Conservation (phyloP, 768 basidiomycete genomes). For the Termitomyces sp. region DNA sequence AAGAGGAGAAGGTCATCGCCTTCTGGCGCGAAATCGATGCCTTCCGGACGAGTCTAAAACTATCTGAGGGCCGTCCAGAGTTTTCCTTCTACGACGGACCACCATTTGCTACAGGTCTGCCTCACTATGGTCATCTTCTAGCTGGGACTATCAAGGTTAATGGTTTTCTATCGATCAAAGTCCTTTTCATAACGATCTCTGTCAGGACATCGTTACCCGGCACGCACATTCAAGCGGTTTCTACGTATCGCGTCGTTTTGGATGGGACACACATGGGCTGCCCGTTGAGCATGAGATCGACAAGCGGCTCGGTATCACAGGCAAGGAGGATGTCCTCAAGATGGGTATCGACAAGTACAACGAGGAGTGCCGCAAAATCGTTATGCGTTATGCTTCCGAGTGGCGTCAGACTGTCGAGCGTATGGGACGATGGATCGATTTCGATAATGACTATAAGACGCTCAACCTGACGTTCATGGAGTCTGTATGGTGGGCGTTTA, state of each 20-base stretch:
- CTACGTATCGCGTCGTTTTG: constrained; percentile 91
- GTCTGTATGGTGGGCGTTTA: constrained; percentile 98
- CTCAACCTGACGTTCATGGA: constrained; percentile 94
- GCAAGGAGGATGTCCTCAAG: constrained; percentile 87
- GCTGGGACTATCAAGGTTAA: constrained; percentile 88
- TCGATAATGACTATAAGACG: constrained; percentile 99
- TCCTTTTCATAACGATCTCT: not conserved
- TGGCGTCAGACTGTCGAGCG: constrained; percentile 95
- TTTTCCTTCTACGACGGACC: constrained; percentile 97
- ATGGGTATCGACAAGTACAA: constrained; percentile 99
- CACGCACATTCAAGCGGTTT: constrained; percentile 92
- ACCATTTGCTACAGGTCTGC: constrained; percentile 94
- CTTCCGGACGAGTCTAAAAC: constrained; percentile 89
- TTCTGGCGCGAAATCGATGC: constrained; percentile 98
- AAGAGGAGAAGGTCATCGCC: constrained; percentile 84
- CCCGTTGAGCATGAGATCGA: constrained; percentile 99
- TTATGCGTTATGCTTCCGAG: constrained; percentile 93
- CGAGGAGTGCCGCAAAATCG: constrained; percentile 91
- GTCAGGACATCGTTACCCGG: constrained; percentile 95
- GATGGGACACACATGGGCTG: constrained; percentile 98
- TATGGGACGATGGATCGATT: constrained; percentile 99
- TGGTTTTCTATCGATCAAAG: not conserved
- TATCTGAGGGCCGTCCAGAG: constrained; percentile 85
- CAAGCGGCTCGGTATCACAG: constrained; percentile 88
- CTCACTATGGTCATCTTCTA: constrained; percentile 93